Evolutionary conservation across 306 rosid genomes (phyloP).

Genomic region (Glycine tomentella): DNA sequence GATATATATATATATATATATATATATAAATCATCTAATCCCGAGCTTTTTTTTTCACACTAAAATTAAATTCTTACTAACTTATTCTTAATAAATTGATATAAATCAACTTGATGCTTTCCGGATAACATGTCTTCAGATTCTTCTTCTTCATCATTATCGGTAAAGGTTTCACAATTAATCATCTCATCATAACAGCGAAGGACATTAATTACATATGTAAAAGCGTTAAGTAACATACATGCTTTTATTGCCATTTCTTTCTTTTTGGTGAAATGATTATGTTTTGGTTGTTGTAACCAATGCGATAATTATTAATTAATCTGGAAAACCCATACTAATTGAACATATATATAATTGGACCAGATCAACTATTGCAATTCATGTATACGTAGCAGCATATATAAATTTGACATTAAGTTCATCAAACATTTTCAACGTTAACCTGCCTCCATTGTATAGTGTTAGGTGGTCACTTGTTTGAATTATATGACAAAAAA

Average conservation of each 20-base stretch:
- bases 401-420: slow-evolving; percentile 18
- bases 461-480: slow-evolving; percentile 34
- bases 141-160: not conserved
- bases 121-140: not conserved
- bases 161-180: not conserved
- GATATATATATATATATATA: too few relatives aligned
- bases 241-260: not conserved
- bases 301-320: not conserved
- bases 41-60: too few relatives aligned
- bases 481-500: slow-evolving; percentile 23
- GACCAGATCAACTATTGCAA: not conserved
- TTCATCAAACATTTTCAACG: slow-evolving; percentile 3
- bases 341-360: not conserved
- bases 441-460: not conserved
- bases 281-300: not conserved
- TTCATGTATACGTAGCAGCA: not conserved
- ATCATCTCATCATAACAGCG: not conserved
- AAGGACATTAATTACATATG: not conserved
- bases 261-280: not conserved
- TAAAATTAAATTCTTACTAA: not conserved
- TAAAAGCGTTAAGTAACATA: not conserved
- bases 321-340: not conserved
- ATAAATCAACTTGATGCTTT: not conserved
- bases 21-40: too few relatives aligned
- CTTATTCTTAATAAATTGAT: not conserved